Base-by-base conservation (phyloP, 805 yeast species). In the Candida montana region DNA sequence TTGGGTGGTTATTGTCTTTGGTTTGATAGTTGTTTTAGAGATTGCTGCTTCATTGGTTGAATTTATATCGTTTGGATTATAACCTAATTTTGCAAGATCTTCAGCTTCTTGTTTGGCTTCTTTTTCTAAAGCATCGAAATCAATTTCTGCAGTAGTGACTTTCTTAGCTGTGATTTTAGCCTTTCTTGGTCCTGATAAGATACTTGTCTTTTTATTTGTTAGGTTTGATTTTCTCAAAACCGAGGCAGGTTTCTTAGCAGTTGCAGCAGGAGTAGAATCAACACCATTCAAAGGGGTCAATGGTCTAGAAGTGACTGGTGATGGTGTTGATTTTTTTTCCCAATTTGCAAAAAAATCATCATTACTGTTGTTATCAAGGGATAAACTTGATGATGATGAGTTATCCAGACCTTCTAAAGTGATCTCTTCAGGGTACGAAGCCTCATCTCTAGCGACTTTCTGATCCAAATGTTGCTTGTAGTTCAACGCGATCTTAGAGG, bases 291-390 rank as follows among this genome's bases (percentile, higher is more conserved):
- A 42, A 13, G 57, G 62, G 19, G 53, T 54, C 24, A 49, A 10
- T 24, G 63, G 54, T 50, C 69, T 65, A 3, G 71, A 62, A 11
- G 40, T 35, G 12, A 51, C 31, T 23, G 61, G 62, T 33, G 54
- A 65, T 33, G 51, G 63, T 20, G 72, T 63, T n/a, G 95, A 88
- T 57, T 87, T 53, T 45, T 52, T 87, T 44, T 86, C 87, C 93
- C 96, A 90, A 58, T 79, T 82, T 40, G 93, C 75, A 65, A 93
- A 93, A 62, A 93, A 93, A 63, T 88, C 96, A 62, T 89, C 96
- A 20, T 73, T 74, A 34, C 67, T 72, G 35, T 68, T 72, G 15
- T 65, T 64, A 23, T 55, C 58, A 6, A 7, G 9, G 7, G 51
- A 47, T 28, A 52, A 47, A 4, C 64, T 58, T 4, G 71, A 61